Conservation (phyloP, 768 basidiomycete species). For the Lactifluus pinguis region DNA sequence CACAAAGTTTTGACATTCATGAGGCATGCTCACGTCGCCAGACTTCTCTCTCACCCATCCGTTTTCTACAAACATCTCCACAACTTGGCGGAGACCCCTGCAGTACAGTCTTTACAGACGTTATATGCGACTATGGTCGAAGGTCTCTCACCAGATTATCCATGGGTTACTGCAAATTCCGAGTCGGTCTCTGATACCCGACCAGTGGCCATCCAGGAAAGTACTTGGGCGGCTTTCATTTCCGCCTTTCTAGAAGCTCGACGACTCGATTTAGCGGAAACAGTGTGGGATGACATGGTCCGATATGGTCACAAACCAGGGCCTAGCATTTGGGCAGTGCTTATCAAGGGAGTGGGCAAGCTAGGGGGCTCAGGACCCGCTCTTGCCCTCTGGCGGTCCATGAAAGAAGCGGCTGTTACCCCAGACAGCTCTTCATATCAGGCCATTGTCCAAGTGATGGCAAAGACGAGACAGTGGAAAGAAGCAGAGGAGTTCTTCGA, state of each 20-base stretch:
- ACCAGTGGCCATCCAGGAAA: constrained; percentile 45
- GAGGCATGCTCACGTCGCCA: constrained; percentile 41
- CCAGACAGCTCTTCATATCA: constrained; percentile 62
- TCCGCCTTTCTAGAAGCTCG: constrained; percentile 51
- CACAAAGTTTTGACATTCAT: constrained; percentile 38
- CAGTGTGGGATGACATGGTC: constrained; percentile 62
- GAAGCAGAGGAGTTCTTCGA: constrained; percentile 44
- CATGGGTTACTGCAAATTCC: constrained; percentile 44
- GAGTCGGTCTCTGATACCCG: constrained; percentile 29
- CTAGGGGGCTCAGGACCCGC: constrained; percentile 44
- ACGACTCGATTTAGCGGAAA: constrained; percentile 47
- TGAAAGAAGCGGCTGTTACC: constrained; percentile 44
- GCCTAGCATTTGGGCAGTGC: constrained; percentile 57
- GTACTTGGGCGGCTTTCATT: constrained; percentile 58
- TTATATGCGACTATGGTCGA: constrained; percentile 45
- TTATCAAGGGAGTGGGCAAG: constrained; percentile 54
- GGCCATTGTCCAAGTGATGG: constrained; percentile 57
- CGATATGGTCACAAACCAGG: constrained; percentile 41
- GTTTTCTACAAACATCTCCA: constrained; percentile 43
- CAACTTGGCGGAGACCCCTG: constrained; percentile 33
- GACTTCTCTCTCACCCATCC: constrained; percentile 40
- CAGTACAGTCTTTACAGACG: constrained; percentile 30
- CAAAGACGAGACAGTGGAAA: constrained; percentile 39
- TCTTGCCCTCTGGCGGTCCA: constrained; percentile 51
- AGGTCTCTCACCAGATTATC: constrained; percentile 41